These are phyloP conservation scores for Rhododendron molle DNA, from an alignment of 148 eudicot genomes.

Conservation along the genomic window DNA sequence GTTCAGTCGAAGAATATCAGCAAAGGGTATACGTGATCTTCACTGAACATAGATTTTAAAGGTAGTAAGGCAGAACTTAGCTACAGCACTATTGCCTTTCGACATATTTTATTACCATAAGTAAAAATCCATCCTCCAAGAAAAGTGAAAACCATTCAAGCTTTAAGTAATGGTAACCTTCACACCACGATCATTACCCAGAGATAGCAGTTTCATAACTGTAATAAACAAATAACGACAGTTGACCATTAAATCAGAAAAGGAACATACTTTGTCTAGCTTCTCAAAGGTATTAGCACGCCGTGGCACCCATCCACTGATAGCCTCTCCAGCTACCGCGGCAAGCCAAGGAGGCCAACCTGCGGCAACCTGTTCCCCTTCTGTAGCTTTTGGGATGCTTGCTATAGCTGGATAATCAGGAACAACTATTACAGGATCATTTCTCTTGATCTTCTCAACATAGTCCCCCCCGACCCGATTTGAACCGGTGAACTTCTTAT, in stretches of 20 bases:
- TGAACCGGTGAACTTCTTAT: conserved; percentile 45
- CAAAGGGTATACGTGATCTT: not conserved
- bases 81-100: not conserved
- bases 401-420: conserved; percentile 20
- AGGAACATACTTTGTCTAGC: conserved; percentile 56
- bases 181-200: not conserved
- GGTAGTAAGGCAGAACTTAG: not conserved
- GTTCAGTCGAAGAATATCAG: not conserved
- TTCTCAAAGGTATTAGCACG: conserved; percentile 62
- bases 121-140: not conserved
- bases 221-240: not conserved
- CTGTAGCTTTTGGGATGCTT: conserved; percentile 41
- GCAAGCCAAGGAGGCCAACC: conserved; percentile 98
- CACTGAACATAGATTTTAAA: not conserved
- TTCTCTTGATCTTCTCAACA: conserved; percentile 36
- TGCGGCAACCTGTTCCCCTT: conserved; percentile 78
- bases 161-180: not conserved
- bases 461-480: conserved; percentile 44
- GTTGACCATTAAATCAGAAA: not conserved
- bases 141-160: not conserved
- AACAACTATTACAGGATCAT: conserved; percentile 34
- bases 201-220: not conserved
- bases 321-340: conserved; percentile 69
- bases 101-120: not conserved
- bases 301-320: conserved; percentile 74